phyloP scores from a whole-genome alignment of 1,284 basidiomycete genomes.

The Cutaneotrichosporon cyanovorans region DNA sequence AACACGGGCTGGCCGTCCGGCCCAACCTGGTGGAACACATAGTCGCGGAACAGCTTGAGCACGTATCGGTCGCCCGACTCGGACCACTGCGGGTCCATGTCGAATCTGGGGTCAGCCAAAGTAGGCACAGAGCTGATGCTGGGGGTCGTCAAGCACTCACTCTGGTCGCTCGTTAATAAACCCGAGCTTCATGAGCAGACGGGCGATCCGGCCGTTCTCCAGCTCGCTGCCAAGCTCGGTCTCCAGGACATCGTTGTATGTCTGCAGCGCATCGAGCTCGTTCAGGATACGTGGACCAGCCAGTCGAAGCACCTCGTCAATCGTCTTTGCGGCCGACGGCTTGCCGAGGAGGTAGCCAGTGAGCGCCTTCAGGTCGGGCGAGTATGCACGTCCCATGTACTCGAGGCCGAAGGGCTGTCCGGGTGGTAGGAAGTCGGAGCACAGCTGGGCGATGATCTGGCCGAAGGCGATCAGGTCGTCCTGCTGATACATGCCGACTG shows the following conservation, averaged over 20 bases:
- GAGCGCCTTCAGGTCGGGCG: constrained; percentile 71
- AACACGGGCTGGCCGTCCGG: constrained; percentile 82
- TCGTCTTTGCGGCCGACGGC: constrained; percentile 57
- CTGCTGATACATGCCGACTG: constrained; percentile 55
- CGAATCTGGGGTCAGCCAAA: constrained; percentile 58
- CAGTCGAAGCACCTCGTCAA: constrained; percentile 72
- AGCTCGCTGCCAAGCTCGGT: constrained; percentile 78
- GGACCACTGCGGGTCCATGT: constrained; percentile 90
- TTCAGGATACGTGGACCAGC: constrained; percentile 65
- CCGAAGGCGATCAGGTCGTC: constrained; percentile 87
- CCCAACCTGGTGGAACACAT: constrained; percentile 95
- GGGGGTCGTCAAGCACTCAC: constrained; percentile 61
- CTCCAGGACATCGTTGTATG: constrained; percentile 76
- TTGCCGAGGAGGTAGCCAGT: constrained; percentile 71
- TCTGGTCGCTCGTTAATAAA: constrained; percentile 99
- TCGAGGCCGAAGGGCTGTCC: constrained; percentile 61
- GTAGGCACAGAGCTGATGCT: too few species aligned
- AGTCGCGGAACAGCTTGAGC: constrained; percentile 95
- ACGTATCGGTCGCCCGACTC: constrained; percentile 98
- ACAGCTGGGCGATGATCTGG: constrained; percentile 71
- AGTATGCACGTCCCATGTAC: constrained; percentile 65
- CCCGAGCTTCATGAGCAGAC: constrained; percentile 86
- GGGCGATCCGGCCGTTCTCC: constrained; percentile 92
- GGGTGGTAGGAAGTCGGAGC: constrained; percentile 50
- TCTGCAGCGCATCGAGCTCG: constrained; percentile 76